Evolutionary conservation across 371 early-diverging fungal genomes (phyloP).

Genomic region (Mortierella polycephala): DNA sequence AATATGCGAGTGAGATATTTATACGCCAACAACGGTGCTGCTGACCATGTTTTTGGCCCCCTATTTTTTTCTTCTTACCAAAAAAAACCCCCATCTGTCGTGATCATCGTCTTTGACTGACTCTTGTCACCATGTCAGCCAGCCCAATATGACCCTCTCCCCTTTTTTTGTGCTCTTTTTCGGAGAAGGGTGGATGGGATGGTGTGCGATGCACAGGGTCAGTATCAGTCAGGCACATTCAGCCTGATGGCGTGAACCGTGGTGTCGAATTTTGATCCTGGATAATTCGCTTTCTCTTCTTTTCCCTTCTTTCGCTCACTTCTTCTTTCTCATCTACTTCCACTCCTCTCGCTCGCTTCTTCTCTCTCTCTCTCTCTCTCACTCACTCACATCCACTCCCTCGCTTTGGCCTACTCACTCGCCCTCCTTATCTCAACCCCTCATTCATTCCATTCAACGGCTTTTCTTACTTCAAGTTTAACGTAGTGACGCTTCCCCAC

Average conservation of each 20-base stretch:
- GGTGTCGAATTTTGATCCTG: too few relatives aligned
- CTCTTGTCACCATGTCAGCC: slow-evolving; percentile 10
- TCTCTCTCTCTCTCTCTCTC: not conserved
- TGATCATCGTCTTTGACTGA: not conserved
- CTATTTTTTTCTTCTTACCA: not conserved
- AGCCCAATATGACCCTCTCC: not conserved
- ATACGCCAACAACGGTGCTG: too few relatives aligned
- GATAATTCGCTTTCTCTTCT: too few relatives aligned
- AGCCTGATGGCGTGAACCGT: too few relatives aligned
- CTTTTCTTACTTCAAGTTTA: not conserved
- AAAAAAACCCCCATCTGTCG: not conserved
- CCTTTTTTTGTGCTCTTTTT: slow-evolving; percentile 23
- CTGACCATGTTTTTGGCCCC: not conserved
- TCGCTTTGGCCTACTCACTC: not conserved
- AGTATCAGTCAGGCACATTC: too few relatives aligned
- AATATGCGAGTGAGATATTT: too few relatives aligned
- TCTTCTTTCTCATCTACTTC: not conserved
- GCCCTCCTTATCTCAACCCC: not conserved
- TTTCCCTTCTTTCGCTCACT: too few relatives aligned
- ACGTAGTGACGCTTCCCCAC: not conserved
- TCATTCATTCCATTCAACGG: not conserved
- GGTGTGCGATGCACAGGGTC: not conserved
- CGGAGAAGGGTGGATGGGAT: slow-evolving; percentile 2
- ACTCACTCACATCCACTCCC: not conserved
- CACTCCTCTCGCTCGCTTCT: not conserved